Evolutionary conservation across 2,329 filamentous ascomycete genomes (phyloP).

Genomic region (Zalaria obscura): DNA sequence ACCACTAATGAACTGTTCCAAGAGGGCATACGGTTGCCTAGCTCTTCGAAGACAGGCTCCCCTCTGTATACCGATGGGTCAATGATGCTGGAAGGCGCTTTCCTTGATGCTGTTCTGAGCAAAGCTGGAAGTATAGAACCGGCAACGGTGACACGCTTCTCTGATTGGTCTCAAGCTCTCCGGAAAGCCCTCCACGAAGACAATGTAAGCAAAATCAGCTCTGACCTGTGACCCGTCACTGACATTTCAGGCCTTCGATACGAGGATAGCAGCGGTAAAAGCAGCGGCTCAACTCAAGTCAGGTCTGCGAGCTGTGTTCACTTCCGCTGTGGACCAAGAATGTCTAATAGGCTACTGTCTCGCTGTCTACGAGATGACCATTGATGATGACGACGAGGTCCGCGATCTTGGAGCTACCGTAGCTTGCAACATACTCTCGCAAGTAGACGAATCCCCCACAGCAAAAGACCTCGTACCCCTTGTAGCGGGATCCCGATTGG

Average conservation of each 20-base stretch:
- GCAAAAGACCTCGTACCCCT: slow-evolving; percentile 29
- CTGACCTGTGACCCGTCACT: background rate
- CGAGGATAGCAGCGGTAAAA: slow-evolving; percentile 14
- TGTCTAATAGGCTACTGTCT: slow-evolving; percentile 42
- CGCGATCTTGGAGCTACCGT: slow-evolving; percentile 48
- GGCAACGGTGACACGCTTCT: background rate
- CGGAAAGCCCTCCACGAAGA: slow-evolving; percentile 9
- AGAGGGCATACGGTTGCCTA: background rate
- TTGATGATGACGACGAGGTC: slow-evolving; percentile 87
- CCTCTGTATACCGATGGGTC: background rate
- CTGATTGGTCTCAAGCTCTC: background rate
- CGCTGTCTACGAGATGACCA: slow-evolving; percentile 59
- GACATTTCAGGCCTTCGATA: slow-evolving; percentile 9
- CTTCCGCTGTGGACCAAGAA: background rate
- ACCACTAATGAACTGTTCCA: background rate
- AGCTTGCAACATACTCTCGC: slow-evolving; percentile 30
- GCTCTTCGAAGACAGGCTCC: background rate
- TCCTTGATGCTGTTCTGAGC: background rate
- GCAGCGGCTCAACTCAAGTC: slow-evolving; percentile 9
- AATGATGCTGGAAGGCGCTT: background rate
- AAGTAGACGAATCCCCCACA: slow-evolving; percentile 7
- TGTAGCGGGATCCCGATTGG: slow-evolving; percentile 29
- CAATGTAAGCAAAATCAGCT: background rate
- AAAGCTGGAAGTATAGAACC: too few species aligned
- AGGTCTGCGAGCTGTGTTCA: background rate